Evolutionary conservation across 192 early-diverging fungal genomes (phyloP), one percentile per base, ranked within the genome.

Genomic region (Dimargaris verticillata): DNA sequence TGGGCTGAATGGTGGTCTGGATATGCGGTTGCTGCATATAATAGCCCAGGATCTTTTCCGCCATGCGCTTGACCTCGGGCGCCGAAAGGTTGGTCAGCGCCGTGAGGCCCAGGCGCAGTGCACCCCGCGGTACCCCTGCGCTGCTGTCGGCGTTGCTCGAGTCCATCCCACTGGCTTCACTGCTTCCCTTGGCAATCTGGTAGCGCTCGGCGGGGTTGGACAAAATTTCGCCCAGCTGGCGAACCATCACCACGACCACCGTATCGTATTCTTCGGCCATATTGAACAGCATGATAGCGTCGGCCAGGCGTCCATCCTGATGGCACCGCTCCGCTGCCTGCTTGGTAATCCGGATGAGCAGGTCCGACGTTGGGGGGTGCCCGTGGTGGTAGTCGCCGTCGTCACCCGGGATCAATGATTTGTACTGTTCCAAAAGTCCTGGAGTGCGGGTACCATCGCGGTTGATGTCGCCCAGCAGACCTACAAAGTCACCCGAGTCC

Each of bases 251-350:
- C 24, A 71, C 74, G 12, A 93, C 70, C 24, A 91, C 91, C 12
- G 77, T 75, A 69, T 86, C 83, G 64, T 80, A 81, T 54, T 85
- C 81, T 66, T 80, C 78, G 4, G 82, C 85, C 42, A 92, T 75
- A 64, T 91, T 78, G 62, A 83, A 88, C 42, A 94, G 68, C 63
- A 83, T 65, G 28, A 92, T 78, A 1, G 88, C 83, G 64, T 92
- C 88, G 18, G 70, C 74, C 44, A 87, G 74, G 3, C 77, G 74
- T 0, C 87, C 87, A 53, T 83, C 78, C 43, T 78, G 73, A 44
- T 80, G 84, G 57, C 82, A 84, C 38, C 80, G 73, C 62, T 83
- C 74, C 3, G 90, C 92, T 25, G 88, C 74, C 44, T 75, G 74
- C 7, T 78, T 64, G 9, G 84, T 69, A 29, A 97, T 82, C 4